phyloP scores from a whole-genome alignment of 805 yeast genomes.

The Candida fluviatilis region DNA sequence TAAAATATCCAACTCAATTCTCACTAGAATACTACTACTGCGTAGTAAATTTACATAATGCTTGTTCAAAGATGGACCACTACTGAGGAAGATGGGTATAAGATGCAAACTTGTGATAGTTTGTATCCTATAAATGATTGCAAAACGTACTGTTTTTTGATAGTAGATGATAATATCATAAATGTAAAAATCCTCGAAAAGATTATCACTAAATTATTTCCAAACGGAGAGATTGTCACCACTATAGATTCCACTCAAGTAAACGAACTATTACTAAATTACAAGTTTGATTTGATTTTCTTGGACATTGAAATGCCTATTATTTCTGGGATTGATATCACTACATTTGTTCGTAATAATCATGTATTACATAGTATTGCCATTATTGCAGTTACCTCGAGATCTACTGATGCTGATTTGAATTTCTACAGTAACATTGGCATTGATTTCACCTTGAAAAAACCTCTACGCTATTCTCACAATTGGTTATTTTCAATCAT shows the following conservation, averaged over 20 bases:
- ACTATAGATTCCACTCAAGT: constrained; percentile 29
- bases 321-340: constrained; percentile 36
- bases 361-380: constrained; percentile 19
- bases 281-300: constrained; percentile 28
- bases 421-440: constrained; percentile 29
- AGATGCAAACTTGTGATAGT: background rate
- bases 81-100: too few species aligned
- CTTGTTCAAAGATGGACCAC: too few species aligned
- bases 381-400: constrained; percentile 40
- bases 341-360: constrained; percentile 10
- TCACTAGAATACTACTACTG: too few species aligned
- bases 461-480: constrained; percentile 30
- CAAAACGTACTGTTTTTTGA: constrained; percentile 12
- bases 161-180: constrained; percentile 42
- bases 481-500: background rate
- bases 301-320: constrained; percentile 45
- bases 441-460: constrained; percentile 37
- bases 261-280: constrained; percentile 12
- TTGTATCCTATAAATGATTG: too few species aligned
- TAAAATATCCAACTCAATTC: too few species aligned
- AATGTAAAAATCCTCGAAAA: constrained; percentile 34
- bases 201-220: constrained; percentile 30
- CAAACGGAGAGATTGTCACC: constrained; percentile 23
- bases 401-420: constrained; percentile 23
- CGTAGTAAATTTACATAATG: too few species aligned